Percentiles rank a stretch among this genome's conserved stretches.
These are phyloP conservation scores for Aschersonia sp. DNA, from an alignment of 2,329 filamentous ascomycete species.

Conservation along the genomic window DNA sequence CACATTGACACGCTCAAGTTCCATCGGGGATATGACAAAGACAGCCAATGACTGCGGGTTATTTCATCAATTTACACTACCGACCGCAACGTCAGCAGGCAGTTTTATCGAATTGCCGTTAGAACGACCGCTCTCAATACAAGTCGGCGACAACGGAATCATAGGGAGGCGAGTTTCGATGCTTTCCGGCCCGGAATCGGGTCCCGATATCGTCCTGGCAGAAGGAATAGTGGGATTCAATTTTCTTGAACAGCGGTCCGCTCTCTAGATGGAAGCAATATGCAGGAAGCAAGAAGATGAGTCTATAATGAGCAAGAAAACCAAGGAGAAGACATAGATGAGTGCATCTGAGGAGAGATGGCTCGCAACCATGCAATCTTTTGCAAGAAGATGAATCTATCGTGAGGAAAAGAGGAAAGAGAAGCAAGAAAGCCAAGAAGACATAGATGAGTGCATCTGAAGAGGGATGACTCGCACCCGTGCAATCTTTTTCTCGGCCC, in stretches of 20 bases:
- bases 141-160: slow-evolving; percentile 30
- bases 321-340: too few relatives aligned
- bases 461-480: too few relatives aligned
- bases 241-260: slow-evolving; percentile 10
- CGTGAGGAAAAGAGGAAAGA: not conserved
- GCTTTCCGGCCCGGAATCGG: slow-evolving; percentile 11
- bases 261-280: not conserved
- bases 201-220: slow-evolving; percentile 19
- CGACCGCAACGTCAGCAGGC: slow-evolving; percentile 3
- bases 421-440: not conserved
- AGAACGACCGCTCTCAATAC: slow-evolving; percentile 23
- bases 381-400: not conserved
- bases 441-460: too few relatives aligned
- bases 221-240: slow-evolving; percentile 38
- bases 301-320: too few relatives aligned
- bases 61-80: slow-evolving; percentile 22
- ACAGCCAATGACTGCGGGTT: slow-evolving; percentile 25
- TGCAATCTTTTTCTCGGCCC: too few relatives aligned
- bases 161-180: slow-evolving; percentile 33
- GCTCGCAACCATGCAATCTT: too few relatives aligned
- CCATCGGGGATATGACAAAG: slow-evolving; percentile 27
- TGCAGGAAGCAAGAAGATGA: too few relatives aligned
- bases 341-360: too few relatives aligned
- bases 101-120: slow-evolving; percentile 20
- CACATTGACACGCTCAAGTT: slow-evolving; percentile 11